These are phyloP conservation scores for Aspergillus carbonarius DNA, from an alignment of 2,329 filamentous ascomycete species.

Conservation along the genomic window DNA sequence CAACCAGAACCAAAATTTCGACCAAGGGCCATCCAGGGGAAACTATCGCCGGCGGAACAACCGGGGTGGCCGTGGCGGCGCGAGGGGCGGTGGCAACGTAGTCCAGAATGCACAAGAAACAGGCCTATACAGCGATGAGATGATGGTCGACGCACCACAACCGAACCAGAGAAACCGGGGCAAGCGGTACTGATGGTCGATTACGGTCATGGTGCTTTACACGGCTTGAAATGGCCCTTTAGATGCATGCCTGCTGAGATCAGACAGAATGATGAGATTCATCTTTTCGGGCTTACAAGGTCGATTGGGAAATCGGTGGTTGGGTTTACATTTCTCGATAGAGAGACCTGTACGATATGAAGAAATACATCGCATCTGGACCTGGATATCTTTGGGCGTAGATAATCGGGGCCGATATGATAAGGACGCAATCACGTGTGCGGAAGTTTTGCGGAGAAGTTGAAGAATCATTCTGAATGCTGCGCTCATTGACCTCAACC, in stretches of 20 bases:
- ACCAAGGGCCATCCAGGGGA: slow-evolving; percentile 6
- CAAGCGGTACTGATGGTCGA: slow-evolving; percentile 15
- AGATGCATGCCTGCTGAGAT: not conserved
- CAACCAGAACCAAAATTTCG: slow-evolving; percentile 17
- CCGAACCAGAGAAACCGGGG: slow-evolving; percentile 22
- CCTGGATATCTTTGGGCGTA: not conserved
- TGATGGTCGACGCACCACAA: slow-evolving; percentile 40
- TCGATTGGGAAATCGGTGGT: not conserved
- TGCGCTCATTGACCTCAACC: not conserved
- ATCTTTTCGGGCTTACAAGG: not conserved
- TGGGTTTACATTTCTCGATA: not conserved
- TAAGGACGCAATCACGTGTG: slow-evolving; percentile 24
- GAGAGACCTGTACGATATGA: not conserved
- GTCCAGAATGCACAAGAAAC: slow-evolving; percentile 19
- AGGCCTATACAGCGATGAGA: slow-evolving; percentile 41
- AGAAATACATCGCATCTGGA: not conserved
- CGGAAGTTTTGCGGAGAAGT: slow-evolving; percentile 29
- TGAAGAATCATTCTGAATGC: slow-evolving; percentile 13
- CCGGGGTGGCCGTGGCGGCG: slow-evolving; percentile 14
- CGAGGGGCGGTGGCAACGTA: slow-evolving; percentile 8
- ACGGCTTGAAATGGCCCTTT: not conserved
- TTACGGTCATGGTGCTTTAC: no score
- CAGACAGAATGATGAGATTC: not conserved
- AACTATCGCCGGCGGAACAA: slow-evolving; percentile 15
- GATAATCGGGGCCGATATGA: slow-evolving; percentile 8